Conservation (phyloP, 179 eudicot genomes). For the Silene noctiflora region DNA sequence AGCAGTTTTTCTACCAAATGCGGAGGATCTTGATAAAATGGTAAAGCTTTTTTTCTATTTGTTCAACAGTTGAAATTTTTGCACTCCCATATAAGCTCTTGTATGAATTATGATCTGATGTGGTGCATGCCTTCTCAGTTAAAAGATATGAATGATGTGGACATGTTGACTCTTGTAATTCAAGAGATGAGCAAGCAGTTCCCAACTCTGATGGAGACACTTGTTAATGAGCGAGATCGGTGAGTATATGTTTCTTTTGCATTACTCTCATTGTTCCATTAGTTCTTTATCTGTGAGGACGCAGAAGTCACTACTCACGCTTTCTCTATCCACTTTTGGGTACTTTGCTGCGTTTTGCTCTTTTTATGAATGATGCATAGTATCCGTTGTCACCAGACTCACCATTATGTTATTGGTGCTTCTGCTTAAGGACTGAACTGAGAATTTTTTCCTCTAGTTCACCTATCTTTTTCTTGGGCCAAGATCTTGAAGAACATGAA, state of each 20-base stretch:
- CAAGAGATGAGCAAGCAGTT: slow-evolving; percentile 94
- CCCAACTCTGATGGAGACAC: slow-evolving; percentile 91
- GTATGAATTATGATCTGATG: slow-evolving; percentile 15
- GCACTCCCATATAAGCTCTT: background rate
- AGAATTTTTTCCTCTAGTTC: background rate
- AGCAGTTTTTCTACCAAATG: slow-evolving; percentile 70
- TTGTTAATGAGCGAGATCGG: slow-evolving; percentile 90
- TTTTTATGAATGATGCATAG: background rate
- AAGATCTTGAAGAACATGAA: background rate
- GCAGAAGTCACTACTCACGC: background rate
- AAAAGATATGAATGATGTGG: slow-evolving; percentile 84
- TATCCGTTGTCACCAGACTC: too few species aligned
- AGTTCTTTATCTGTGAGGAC: background rate
- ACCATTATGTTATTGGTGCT: background rate
- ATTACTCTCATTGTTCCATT: slow-evolving; percentile 1
- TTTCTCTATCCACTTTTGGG: slow-evolving; percentile 6
- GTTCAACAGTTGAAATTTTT: background rate
- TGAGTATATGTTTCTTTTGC: slow-evolving; percentile 42
- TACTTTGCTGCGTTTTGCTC: background rate
- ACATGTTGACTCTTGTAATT: slow-evolving; percentile 89
- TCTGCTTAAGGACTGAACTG: background rate
- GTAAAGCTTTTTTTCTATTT: slow-evolving; percentile 26
- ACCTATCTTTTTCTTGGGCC: background rate
- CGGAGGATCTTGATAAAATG: slow-evolving; percentile 63
- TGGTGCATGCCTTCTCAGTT: slow-evolving; percentile 40